A percentile compares a stretch with the other conserved stretches of the same genome.
Evolutionary conservation across 164 flowering plant genomes (phyloP).

Genomic region (Warburgia ugandensis): DNA sequence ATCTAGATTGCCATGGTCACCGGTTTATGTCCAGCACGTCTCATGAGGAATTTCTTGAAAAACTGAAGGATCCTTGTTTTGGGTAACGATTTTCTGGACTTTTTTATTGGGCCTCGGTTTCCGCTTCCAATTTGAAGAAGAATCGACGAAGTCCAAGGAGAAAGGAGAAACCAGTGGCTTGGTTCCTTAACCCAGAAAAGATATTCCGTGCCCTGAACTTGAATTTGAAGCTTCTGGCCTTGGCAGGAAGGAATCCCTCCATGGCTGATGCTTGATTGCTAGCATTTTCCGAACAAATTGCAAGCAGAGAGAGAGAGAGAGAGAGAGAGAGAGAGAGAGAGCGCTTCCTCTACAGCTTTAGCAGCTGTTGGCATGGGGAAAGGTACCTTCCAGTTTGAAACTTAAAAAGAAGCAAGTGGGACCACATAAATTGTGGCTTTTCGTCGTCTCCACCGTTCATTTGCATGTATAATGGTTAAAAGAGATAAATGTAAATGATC

Average conservation of each 20-base stretch:
- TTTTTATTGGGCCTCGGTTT: neutral
- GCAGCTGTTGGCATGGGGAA: too few species aligned
- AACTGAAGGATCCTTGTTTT: slow-evolving; percentile 15
- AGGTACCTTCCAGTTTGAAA: too few species aligned
- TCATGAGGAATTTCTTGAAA: slow-evolving; percentile 6
- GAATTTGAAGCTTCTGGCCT: slow-evolving; percentile 21
- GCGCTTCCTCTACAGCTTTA: too few species aligned
- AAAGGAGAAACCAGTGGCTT: slow-evolving; percentile 8
- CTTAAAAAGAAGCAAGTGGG: too few species aligned
- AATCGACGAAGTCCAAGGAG: slow-evolving; percentile 14
- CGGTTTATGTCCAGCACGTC: neutral
- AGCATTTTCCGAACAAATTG: slow-evolving; percentile 9
- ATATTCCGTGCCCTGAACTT: slow-evolving; percentile 19
- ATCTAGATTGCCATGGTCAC: too few species aligned
- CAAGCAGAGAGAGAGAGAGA: neutral
- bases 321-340: too few species aligned
- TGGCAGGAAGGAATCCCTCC: slow-evolving; percentile 23
- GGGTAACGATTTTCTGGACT: neutral
- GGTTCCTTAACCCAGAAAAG: too few species aligned
- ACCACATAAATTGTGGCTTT: too few species aligned
- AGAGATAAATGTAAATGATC: too few species aligned
- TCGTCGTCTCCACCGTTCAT: too few species aligned
- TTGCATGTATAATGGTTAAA: too few species aligned
- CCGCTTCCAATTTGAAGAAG: slow-evolving; percentile 14
- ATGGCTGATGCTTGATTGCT: slow-evolving; percentile 15